These are phyloP conservation scores for Oryza meridionalis DNA, from an alignment of 176 grass and related monocot genomes.

Conservation along the genomic window DNA sequence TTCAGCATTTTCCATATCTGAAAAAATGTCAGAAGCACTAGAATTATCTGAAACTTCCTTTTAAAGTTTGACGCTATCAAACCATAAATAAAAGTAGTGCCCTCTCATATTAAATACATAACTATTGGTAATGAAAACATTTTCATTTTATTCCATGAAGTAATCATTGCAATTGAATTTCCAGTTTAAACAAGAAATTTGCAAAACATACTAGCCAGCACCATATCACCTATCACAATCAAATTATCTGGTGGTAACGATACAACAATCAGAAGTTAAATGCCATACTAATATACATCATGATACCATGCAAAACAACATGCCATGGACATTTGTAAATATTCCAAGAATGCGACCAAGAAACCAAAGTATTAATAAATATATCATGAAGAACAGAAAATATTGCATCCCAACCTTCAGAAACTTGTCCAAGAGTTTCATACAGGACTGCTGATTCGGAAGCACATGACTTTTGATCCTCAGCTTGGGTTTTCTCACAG, in stretches of 20 bases:
- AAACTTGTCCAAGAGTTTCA: constrained; percentile 41
- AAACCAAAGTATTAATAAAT: constrained; percentile 27
- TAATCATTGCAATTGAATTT: constrained; percentile 15
- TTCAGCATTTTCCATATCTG: constrained; percentile 21
- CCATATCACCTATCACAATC: neutral
- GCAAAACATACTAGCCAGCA: neutral
- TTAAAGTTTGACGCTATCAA: neutral
- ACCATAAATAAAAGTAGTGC: neutral
- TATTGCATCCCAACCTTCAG: constrained; percentile 50
- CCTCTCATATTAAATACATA: neutral
- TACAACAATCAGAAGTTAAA: neutral
- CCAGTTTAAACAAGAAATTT: neutral
- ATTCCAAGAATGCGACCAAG: neutral
- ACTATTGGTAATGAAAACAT: neutral
- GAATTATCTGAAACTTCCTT: neutral
- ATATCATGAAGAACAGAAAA: constrained; percentile 8
- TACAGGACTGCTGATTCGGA: constrained; percentile 51
- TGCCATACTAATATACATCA: constrained; percentile 3
- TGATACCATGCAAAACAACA: constrained; percentile 6
- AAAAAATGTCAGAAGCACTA: constrained; percentile 19
- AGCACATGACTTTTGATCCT: constrained; percentile 20
- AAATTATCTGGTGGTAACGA: constrained; percentile 1
- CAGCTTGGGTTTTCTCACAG: constrained; percentile 37
- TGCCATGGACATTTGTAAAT: neutral
- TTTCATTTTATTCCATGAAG: constrained; percentile 15